Conservation (phyloP, 1,284 basidiomycete genomes). For the Athelia sp. region DNA sequence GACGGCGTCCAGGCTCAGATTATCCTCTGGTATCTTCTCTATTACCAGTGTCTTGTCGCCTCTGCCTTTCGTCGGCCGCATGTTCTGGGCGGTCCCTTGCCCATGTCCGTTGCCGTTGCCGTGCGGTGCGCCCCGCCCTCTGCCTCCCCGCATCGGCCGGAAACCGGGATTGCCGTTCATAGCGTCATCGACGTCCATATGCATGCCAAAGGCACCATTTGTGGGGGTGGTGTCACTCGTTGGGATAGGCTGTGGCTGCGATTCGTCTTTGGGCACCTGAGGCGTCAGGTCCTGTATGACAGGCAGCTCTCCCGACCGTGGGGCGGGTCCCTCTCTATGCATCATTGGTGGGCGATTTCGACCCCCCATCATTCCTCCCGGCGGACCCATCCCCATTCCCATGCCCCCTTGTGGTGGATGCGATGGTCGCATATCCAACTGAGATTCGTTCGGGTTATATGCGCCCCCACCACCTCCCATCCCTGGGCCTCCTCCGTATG, state of each 20-base stretch:
- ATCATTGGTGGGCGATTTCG: slow-evolving; percentile 25
- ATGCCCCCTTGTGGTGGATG: slow-evolving; percentile 23
- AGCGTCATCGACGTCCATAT: slow-evolving; percentile 37
- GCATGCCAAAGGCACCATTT: slow-evolving; percentile 5
- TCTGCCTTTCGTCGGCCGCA: slow-evolving; percentile 54
- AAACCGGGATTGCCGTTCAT: slow-evolving; percentile 18
- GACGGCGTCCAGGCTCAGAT: slow-evolving; percentile 74
- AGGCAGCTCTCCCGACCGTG: slow-evolving; percentile 61
- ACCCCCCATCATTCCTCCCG: slow-evolving; percentile 75
- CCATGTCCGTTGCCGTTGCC: slow-evolving; percentile 55
- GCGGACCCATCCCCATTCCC: slow-evolving; percentile 45
- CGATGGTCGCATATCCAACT: slow-evolving; percentile 66
- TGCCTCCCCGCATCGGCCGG: slow-evolving; percentile 30
- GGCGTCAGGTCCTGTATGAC: slow-evolving; percentile 80
- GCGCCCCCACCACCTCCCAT: slow-evolving; percentile 37
- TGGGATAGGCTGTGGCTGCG: slow-evolving; percentile 1
- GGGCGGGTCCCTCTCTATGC: slow-evolving; percentile 40
- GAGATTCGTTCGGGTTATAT: slow-evolving; percentile 74
- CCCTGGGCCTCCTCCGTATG: slow-evolving; percentile 15
- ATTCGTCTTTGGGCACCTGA: slow-evolving; percentile 27
- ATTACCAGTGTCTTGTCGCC: slow-evolving; percentile 87
- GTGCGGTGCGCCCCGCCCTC: slow-evolving; percentile 41
- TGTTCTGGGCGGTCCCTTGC: slow-evolving; percentile 23
- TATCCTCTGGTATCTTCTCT: slow-evolving; percentile 88
- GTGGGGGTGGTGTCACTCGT: slow-evolving; percentile 2